Base-by-base conservation (phyloP, 768 basidiomycete species). In the Kwoniella mangroviensis region DNA sequence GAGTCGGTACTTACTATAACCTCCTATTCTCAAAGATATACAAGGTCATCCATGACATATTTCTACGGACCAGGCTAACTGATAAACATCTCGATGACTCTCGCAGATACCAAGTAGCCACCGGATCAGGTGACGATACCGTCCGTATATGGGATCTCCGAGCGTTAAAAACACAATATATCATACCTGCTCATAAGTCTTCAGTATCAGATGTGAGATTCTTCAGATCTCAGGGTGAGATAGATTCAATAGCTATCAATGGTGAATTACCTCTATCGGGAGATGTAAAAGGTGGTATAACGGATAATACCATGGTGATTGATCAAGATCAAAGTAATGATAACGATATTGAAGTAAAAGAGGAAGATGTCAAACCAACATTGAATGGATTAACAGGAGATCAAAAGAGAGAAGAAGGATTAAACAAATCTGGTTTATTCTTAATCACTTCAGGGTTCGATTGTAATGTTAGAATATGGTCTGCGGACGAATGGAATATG, bases 111-210 rank as follows among this genome's bases (percentile, higher is more conserved):
- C 96, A 98, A 87, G 90, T 99, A 59, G 97, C 95, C 40, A 97
- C 97, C 0, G 97, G 96, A 45, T 90, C 94, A 4, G 94, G 92
- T 55, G 97, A 99, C 83, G 97, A 98, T 81, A 97, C 97, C 0
- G 91, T 99, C 78, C 91, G 95, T 58, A 93, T 98, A 86, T 99
- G 97, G 97, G 97, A 99, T 84, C 89, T 98, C 85, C 90, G 97
- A 49, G 91, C 92, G 17, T 87, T 97, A 41, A 93, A 91, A 75
- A 90, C 93, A n/a, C 85, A 94, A 12, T 94, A 97, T 83, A 98
- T 93, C 52, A 97, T 98, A 74, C 95, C 96, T 1, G 97, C 94
- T 0, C 97, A 99, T 85, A 87, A 91, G 43, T 94, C 92, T 65
- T 96, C 95, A 81, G 91, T 98, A 62, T 91, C 95, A 17, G 97